Percentiles rank a stretch among this genome's conserved stretches.
Conservation (phyloP, 331 rosid genomes). For the Malus hybrid region DNA sequence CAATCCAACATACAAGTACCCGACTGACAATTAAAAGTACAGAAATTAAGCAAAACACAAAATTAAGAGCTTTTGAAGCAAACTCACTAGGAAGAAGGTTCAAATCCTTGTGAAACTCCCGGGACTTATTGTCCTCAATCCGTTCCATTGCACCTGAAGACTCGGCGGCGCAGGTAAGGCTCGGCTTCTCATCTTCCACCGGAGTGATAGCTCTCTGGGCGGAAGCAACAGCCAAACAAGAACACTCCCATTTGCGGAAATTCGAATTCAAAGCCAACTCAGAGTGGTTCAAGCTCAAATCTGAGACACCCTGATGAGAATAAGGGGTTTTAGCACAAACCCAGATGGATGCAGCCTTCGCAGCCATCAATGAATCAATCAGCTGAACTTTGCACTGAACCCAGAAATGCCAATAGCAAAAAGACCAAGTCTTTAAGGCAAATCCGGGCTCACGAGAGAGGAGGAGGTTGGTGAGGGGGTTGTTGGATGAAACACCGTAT, state of each 20-base stretch:
- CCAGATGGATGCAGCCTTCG: slow-evolving; percentile 32
- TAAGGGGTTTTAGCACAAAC: slow-evolving; percentile 22
- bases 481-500: slow-evolving; percentile 32
- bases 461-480: slow-evolving; percentile 34
- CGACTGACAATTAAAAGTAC: neutral
- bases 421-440: slow-evolving; percentile 1
- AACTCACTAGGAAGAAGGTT: slow-evolving; percentile 76
- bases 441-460: slow-evolving; percentile 21
- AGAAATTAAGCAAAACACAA: neutral
- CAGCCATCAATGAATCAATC: slow-evolving; percentile 43
- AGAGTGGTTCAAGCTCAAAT: slow-evolving; percentile 19
- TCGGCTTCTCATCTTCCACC: slow-evolving; percentile 62
- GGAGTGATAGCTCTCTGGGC: slow-evolving; percentile 55
- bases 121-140: slow-evolving; percentile 26
- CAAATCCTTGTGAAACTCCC: slow-evolving; percentile 47
- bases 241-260: slow-evolving; percentile 47
- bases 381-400: slow-evolving; percentile 3
- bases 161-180: slow-evolving; percentile 21
- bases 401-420: neutral
- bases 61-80: neutral
- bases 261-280: slow-evolving; percentile 26
- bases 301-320: slow-evolving; percentile 26
- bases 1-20: neutral
- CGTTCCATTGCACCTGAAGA: slow-evolving; percentile 25
- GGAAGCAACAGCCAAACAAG: slow-evolving; percentile 22